Evolutionary conservation across 768 basidiomycete species (phyloP).

Genomic region (Roridomyces roridus): DNA sequence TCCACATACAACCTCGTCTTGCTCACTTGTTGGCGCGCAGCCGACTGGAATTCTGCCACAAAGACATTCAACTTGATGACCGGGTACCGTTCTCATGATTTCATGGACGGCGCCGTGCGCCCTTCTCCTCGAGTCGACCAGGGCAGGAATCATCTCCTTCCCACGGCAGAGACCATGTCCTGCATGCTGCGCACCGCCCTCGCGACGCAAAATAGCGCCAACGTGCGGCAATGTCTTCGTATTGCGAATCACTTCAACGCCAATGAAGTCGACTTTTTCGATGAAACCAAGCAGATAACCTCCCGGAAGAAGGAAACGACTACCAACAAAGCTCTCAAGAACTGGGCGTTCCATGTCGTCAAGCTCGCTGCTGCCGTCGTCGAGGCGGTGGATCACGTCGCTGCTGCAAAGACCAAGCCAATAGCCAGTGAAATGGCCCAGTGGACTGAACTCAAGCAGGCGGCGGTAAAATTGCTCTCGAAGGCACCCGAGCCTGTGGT

Average conservation of each 20-base stretch:
- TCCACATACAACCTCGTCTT: slow-evolving; percentile 68
- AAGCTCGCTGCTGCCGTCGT: slow-evolving; percentile 56
- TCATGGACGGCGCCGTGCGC: slow-evolving; percentile 52
- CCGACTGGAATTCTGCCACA: slow-evolving; percentile 65
- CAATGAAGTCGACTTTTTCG: slow-evolving; percentile 37
- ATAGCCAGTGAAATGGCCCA: slow-evolving; percentile 15
- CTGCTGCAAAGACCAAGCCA: slow-evolving; percentile 12
- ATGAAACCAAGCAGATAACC: slow-evolving; percentile 12
- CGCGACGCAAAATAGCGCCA: slow-evolving; percentile 51
- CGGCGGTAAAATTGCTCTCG: slow-evolving; percentile 9
- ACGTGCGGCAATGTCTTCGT: slow-evolving; percentile 66
- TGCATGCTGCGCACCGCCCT: slow-evolving; percentile 65
- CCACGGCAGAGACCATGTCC: slow-evolving; percentile 61
- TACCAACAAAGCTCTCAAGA: slow-evolving; percentile 40
- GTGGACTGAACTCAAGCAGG: slow-evolving; percentile 24
- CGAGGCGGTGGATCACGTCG: slow-evolving; percentile 47
- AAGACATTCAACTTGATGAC: slow-evolving; percentile 76
- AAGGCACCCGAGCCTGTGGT: slow-evolving; percentile 11
- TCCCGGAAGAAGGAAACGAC: slow-evolving; percentile 26
- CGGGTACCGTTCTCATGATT: slow-evolving; percentile 62
- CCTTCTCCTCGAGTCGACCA: slow-evolving; percentile 45
- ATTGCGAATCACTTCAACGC: slow-evolving; percentile 57
- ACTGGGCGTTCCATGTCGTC: slow-evolving; percentile 46
- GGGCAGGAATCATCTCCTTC: slow-evolving; percentile 51
- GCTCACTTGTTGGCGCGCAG: slow-evolving; percentile 64